Evolutionary conservation across 495 filamentous ascomycete genomes (phyloP).

Genomic region (Hypoxylon cercidicola): DNA sequence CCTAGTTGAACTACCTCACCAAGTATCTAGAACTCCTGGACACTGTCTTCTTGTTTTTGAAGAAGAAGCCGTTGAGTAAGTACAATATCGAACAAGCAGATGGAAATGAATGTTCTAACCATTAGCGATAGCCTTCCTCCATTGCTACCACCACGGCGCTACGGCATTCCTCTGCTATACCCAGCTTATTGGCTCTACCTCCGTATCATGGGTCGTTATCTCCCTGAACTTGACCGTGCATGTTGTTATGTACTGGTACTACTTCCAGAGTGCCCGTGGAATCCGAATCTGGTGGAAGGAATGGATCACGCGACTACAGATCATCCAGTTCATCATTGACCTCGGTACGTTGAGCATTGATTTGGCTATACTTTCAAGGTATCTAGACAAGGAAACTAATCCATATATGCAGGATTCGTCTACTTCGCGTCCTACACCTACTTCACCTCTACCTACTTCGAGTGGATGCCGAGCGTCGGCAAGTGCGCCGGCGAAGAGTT

Average conservation of each 20-base stretch:
- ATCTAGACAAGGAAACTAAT: slow-evolving; percentile 32
- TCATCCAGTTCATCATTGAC: slow-evolving; percentile 83
- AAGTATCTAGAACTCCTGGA: slow-evolving; percentile 86
- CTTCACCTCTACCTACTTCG: slow-evolving; percentile 93
- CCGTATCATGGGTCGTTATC: slow-evolving; percentile 83
- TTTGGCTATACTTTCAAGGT: background rate
- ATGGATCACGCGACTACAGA: slow-evolving; percentile 88
- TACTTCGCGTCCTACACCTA: slow-evolving; percentile 97
- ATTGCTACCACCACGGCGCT: slow-evolving; percentile 87
- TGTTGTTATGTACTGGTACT: slow-evolving; percentile 81
- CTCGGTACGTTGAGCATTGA: slow-evolving; percentile 65
- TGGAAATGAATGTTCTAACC: slow-evolving; percentile 6
- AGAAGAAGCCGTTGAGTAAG: slow-evolving; percentile 88
- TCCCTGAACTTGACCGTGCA: slow-evolving; percentile 81
- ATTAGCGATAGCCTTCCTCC: slow-evolving; percentile 74
- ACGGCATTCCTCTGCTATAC: slow-evolving; percentile 88
- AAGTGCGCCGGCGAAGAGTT: slow-evolving; percentile 97
- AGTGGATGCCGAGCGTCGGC: slow-evolving; percentile 81
- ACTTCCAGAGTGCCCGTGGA: slow-evolving; percentile 86
- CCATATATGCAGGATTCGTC: slow-evolving; percentile 73
- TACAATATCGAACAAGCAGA: background rate
- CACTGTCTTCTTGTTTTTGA: slow-evolving; percentile 83
- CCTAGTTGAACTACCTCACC: slow-evolving; percentile 84
- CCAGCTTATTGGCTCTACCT: slow-evolving; percentile 80
- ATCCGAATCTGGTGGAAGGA: slow-evolving; percentile 91